Conservation (phyloP, 306 rosid species). For the Cyclanthera cordifolia region DNA sequence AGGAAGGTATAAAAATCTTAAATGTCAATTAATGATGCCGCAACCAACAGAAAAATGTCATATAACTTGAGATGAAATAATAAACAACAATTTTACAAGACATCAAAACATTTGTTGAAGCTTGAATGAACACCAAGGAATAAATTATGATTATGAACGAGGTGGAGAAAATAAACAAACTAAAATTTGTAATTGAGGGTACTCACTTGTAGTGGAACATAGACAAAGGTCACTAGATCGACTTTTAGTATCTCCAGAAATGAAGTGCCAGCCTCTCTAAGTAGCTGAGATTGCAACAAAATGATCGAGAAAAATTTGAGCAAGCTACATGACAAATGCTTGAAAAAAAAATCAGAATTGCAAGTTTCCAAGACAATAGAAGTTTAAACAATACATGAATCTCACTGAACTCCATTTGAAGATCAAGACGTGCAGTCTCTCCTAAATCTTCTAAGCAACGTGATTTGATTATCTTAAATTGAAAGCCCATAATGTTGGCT, state of each 20-base stretch:
- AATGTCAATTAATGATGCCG: neutral
- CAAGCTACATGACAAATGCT: slow-evolving; percentile 18
- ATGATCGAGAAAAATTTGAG: slow-evolving; percentile 12
- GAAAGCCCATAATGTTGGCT: slow-evolving; percentile 89
- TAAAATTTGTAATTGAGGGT: slow-evolving; percentile 15
- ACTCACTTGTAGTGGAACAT: slow-evolving; percentile 69
- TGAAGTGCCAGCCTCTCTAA: slow-evolving; percentile 69
- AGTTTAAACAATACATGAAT: slow-evolving; percentile 65
- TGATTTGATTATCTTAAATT: slow-evolving; percentile 62
- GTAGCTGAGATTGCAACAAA: slow-evolving; percentile 39
- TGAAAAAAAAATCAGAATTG: neutral
- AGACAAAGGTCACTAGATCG: slow-evolving; percentile 59
- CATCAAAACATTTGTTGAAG: neutral
- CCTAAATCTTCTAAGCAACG: slow-evolving; percentile 68
- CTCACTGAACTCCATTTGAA: slow-evolving; percentile 85
- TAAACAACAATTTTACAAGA: neutral
- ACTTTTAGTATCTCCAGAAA: slow-evolving; percentile 87
- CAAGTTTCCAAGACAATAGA: slow-evolving; percentile 22
- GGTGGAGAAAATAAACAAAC: slow-evolving; percentile 12
- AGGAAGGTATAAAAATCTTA: neutral
- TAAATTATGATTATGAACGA: neutral
- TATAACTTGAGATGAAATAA: neutral
- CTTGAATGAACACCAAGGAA: neutral
- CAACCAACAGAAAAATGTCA: neutral
- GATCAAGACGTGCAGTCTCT: slow-evolving; percentile 83